Base-by-base conservation (phyloP, 2,329 filamentous ascomycete species). In the Pyricularia grisea region DNA sequence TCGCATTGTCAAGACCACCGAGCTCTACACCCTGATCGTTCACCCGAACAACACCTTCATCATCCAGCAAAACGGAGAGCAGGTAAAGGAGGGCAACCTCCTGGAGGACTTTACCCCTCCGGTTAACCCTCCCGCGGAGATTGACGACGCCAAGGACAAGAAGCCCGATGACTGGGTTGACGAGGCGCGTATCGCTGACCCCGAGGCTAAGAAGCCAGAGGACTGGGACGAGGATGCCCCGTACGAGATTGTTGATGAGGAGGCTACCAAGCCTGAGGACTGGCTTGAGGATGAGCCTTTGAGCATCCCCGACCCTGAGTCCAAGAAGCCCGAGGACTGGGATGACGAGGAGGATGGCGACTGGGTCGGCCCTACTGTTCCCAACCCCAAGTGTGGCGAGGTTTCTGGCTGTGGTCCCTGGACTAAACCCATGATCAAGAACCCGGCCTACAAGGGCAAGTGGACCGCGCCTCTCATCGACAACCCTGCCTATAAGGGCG, bases 221-320 rank as follows among this genome's bases (percentile, higher is more conserved):
- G 95, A 98, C 80, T 99, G 95, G 95, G 93, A 99, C 77, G 95
- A 99, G 88, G 94, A 98, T 70, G 95, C 95, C 70, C 94, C 95
- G 69, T 98, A 89, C 78, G 94, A 99, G 87, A 92, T 99, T 80
- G 87, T 97, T 72, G 95, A 99, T 72, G 92, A 95, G 84, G 91
- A 94, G 75, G 95, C 95, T 70, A 90, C 88, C 75, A 92, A 90
- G 84, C 95, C 95, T 67, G 94, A 92, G 74, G 95, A 98, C 83
- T 99, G 95, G 95, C 90, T 99, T 72, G 94, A 93, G 80, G 84
- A 93, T 72, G 95, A 98, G 85, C 88, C 94, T 73, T 82, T 87
- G 72, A 91, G 88, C 73, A 84, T 98, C 71, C 87, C 94, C 70
- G 95, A 99, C 83, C 95, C 95, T 69, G 93, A 97, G 84, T 93